Conservation (phyloP, 495 filamentous ascomycete species). For the Penicillium herquei region DNA sequence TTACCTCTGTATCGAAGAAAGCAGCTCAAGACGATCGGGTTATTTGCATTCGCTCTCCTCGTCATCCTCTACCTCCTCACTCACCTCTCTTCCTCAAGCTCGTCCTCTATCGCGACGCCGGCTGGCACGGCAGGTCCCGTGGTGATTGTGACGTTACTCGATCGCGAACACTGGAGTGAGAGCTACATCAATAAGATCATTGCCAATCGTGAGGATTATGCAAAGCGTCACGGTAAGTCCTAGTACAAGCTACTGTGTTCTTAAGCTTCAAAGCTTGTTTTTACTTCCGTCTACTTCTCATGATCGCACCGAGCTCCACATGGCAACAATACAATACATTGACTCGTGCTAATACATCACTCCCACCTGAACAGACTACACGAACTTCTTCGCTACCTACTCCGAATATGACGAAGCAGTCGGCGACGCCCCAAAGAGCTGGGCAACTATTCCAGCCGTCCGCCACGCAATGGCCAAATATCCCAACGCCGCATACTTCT, state of each 20-base stretch:
- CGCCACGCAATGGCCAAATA: conserved; percentile 83
- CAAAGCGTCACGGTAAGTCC: conserved; percentile 76
- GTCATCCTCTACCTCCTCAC: conserved; percentile 63
- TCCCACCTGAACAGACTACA: conserved; percentile 68
- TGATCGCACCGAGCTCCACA: not conserved
- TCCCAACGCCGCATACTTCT: conserved; percentile 75
- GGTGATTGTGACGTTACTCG: conserved; percentile 85
- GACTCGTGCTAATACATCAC: not conserved
- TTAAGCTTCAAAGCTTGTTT: not conserved
- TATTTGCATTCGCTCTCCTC: conserved; percentile 56
- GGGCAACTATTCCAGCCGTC: conserved; percentile 80
- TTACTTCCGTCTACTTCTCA: not conserved
- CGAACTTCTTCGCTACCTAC: conserved; percentile 73
- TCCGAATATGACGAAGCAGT: conserved; percentile 67
- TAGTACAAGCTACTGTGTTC: not conserved
- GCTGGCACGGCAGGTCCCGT: conserved; percentile 67
- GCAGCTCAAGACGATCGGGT: conserved; percentile 61
- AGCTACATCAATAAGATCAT: conserved; percentile 68
- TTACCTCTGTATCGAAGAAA: conserved; percentile 62
- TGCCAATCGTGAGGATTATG: conserved; percentile 84
- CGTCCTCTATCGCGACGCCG: conserved; percentile 41
- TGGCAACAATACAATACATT: too few relatives aligned
- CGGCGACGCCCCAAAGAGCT: conserved; percentile 63
- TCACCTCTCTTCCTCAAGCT: conserved; percentile 41
- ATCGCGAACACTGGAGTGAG: conserved; percentile 57